Percentiles rank a stretch among this genome's conserved stretches.
These are phyloP conservation scores for Ascocoryne sarcoides DNA, from an alignment of 2,329 filamentous ascomycete species.

Conservation along the genomic window DNA sequence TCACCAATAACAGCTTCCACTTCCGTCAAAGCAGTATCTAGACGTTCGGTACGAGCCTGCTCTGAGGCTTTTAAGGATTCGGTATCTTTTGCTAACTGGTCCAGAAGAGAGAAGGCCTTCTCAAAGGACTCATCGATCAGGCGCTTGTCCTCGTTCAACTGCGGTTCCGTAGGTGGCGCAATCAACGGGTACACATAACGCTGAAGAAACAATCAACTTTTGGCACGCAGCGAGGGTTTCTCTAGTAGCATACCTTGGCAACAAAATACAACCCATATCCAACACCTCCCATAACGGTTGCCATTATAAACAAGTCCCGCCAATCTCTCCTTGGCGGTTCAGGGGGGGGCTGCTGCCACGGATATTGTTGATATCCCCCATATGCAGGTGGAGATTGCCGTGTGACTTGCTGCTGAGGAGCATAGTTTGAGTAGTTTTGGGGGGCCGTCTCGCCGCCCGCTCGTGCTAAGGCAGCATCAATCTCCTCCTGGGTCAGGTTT, in stretches of 20 bases:
- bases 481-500: conserved; percentile 93
- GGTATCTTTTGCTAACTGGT: conserved; percentile 87
- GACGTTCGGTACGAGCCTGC: conserved; percentile 68
- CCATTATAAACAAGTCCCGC: conserved; percentile 99
- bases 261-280: conserved; percentile 83
- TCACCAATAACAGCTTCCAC: conserved; percentile 76
- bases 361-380: conserved; percentile 39
- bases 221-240: conserved; percentile 3
- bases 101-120: conserved; percentile 80
- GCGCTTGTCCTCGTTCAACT: conserved; percentile 89
- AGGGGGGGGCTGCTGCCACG: conserved; percentile 50
- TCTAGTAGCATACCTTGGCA: conserved; percentile 57
- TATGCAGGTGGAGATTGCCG: conserved; percentile 33
- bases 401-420: conserved; percentile 35
- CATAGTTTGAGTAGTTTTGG: conserved; percentile 34
- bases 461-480: conserved; percentile 74
- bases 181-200: conserved; percentile 89
- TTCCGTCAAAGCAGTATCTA: conserved; percentile 74
- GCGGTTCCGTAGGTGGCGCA: conserved; percentile 85
- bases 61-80: conserved; percentile 80
- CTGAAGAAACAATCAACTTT: conserved; percentile 35
- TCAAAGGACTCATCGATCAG: conserved; percentile 90
- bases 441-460: conserved; percentile 51
- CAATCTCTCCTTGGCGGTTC: conserved; percentile 75
- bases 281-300: conserved; percentile 83